Conservation (phyloP, 129 eudicot species). For the Gnaphalium uliginosum region DNA sequence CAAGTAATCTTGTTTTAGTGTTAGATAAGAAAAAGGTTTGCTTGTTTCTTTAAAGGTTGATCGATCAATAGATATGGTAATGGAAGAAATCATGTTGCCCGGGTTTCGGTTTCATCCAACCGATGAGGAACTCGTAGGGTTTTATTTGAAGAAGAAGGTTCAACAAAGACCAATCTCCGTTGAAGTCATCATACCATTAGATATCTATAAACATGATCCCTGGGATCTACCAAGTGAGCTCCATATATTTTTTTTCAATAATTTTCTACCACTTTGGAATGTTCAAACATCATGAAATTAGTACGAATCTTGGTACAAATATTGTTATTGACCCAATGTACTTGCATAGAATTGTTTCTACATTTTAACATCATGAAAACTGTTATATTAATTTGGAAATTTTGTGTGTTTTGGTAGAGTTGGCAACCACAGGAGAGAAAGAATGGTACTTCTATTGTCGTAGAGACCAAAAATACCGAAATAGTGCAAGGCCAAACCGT, state of each 20-base stretch:
- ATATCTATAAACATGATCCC: slow-evolving; percentile 39
- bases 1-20: not conserved
- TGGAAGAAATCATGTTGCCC: slow-evolving; percentile 32
- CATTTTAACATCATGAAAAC: not conserved
- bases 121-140: slow-evolving; percentile 36
- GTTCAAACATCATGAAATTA: too few species aligned
- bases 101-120: slow-evolving; percentile 37
- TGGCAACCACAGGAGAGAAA: slow-evolving; percentile 30
- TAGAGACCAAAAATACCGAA: slow-evolving; percentile 41
- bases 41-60: not conserved
- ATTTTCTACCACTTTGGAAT: too few species aligned
- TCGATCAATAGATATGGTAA: slow-evolving; percentile 7
- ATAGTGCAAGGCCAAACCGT: slow-evolving; percentile 42
- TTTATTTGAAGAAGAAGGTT: slow-evolving; percentile 29
- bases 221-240: slow-evolving; percentile 40
- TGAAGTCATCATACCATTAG: slow-evolving; percentile 33
- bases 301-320: not conserved
- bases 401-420: not conserved
- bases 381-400: not conserved
- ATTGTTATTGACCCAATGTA: not conserved
- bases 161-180: slow-evolving; percentile 27
- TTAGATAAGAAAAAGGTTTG: not conserved
- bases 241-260: too few species aligned
- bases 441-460: slow-evolving; percentile 45
- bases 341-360: not conserved